Evolutionary conservation across 768 basidiomycete species (phyloP), one percentile per base, ranked within the genome.

Genomic region (Exsudoporus frostii): DNA sequence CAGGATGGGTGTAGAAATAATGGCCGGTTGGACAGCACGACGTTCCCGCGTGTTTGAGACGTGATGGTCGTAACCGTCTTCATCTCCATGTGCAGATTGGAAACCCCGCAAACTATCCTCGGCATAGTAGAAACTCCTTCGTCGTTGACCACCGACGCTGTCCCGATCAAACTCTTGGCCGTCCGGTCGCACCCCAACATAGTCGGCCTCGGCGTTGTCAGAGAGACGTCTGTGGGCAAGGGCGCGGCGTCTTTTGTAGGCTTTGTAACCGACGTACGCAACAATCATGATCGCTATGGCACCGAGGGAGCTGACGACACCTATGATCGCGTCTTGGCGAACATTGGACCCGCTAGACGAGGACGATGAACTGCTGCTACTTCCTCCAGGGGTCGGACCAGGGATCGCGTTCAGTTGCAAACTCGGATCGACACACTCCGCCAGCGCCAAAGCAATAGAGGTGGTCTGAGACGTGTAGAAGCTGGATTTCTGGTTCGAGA

Each of bases 251-350:
- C 83, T 76, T 72, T 86, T 84, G 67, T 84, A 73, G 5, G 85
- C 80, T 50, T 86, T 80, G 65, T 82, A 85, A 39, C 83, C 76
- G 61, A 95, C 85, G 74, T 83, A 88, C 15, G 76, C 78, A 29
- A 92, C 77, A 33, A 89, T 83, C 38, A 90, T 62, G 39, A 92
- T 65, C 1, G 90, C 85, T 50, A 94, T 79, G 5, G 80, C 88
- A 13, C 92, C 92, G 19, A 96, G 79, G 3, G 88, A 84, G 37
- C 81, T 84, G 57, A 92, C 89, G 4, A 96, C 92, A 20, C 94
- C 94, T 56, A 97, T 94, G 65, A 96, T 93, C 24, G 90, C 90
- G 59, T 95, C 84, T 63, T 88, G 81, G 13, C 91, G 79, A 15
- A 77, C 74, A 20, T 57, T 56, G 15, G 73, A 67, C 24, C 65